Base-by-base conservation (phyloP, 192 early-diverging fungal genomes). In the Phlyctochytrium bullatum region DNA sequence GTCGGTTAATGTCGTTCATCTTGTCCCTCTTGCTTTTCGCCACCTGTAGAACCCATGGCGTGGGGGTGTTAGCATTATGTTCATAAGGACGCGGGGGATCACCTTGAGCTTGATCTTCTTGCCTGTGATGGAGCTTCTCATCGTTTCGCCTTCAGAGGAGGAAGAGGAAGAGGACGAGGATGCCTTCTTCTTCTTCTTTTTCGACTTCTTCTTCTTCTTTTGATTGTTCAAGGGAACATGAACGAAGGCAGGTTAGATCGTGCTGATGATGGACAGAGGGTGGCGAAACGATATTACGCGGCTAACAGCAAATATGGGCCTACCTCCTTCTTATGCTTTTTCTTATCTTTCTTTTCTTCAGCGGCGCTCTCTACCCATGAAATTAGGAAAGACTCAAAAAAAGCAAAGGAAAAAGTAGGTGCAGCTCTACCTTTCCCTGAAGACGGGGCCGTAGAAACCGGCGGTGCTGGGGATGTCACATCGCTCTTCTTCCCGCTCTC, bases 41-140 rank as follows among this genome's bases (percentile, higher is more conserved):
- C 0, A 67, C 57, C 66, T 67, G 66, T 0, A 51, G n/a, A n/a
- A n/a, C n/a, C n/a, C n/a, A n/a, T n/a, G n/a, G n/a, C n/a, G n/a
- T n/a, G n/a, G n/a, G n/a, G n/a, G n/a, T n/a, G n/a, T 29, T 47
- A 17, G 10, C 24, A 36, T 12, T 17, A 34, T 16, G 65, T 36
- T 35, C 40, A 50, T 62, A 25, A 33, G 34, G n/a, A 16, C 40
- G 40, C 10, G 40, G 40, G 16, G 20, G 30, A 28, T 27, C 29
- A 80, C 78, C 78, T 80, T 80, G 61, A 80, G 60, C 59, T 80
- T 80, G n/a, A 80, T 40, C 50, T 74, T 74, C 64, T 80, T 80
- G 1, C 78, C 78, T 2, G 78, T 80, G 57, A 80, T 80, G 12
- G 75, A 71, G 50, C 75, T 77, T 4, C 69, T 62, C 23, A 36